Base-by-base conservation (phyloP, 176 grass and related monocot genomes). In the Luzula sylvatica region DNA sequence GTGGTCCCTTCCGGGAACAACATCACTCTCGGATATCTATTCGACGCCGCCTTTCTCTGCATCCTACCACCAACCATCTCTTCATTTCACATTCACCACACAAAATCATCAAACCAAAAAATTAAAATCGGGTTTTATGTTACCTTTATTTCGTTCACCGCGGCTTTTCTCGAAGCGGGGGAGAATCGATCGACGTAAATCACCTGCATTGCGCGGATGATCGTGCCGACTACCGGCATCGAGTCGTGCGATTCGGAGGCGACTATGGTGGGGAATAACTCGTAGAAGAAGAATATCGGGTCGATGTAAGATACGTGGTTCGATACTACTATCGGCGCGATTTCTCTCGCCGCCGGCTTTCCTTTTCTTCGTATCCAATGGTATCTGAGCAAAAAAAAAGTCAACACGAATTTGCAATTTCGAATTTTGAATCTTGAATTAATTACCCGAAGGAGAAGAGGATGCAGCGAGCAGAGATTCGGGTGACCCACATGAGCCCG, bases 61-160 rank as follows among this genome's bases (percentile, higher is more conserved):
- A 90, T 4, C 30, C 5, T 4, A 0, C 30, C 30, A 7, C 7
- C 30, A n/a, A 35, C 30, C 30, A 35, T 35, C 9, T 35, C 30
- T 80, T 67, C 74, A 87, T 61, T 65, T 69, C 79, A 35, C 9
- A 7, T 35, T 35, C 30, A 35, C 5, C 7, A 35, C 5, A 9
- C 30, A 35, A 35, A 4, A 35, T 0, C 30, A 4, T n/a, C n/a
- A n/a, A n/a, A 35, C 30, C 9, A 35, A 9, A 32, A 32, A 8
- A 32, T 32, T 32, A 32, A 32, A n/a, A 32, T 8, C 3, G 29
- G 5, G 29, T 32, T 3, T 32, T 32, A 32, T 8, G 29, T 65
- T 87, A 90, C 93, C 93, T 90, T 98, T 83, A 98, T 98, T 76
- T 98, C 93, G 77, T 80, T 86, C 42, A 98, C 81, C 66, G 93